Conservation (phyloP, 257 asterid genomes). For the Perilla frutescens region DNA sequence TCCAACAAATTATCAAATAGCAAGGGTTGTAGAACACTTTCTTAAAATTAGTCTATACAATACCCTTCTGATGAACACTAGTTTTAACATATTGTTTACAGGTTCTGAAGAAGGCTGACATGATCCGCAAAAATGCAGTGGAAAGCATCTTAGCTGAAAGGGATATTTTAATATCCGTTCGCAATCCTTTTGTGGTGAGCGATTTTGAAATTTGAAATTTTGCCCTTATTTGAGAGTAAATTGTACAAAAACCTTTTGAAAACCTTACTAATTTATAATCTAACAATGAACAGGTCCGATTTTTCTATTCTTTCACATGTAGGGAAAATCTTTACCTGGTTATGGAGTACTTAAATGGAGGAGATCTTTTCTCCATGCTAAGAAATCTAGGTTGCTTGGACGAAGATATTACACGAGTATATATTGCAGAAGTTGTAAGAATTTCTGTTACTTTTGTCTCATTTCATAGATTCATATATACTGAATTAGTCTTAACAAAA, state of each 20-base stretch:
- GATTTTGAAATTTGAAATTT: constrained; percentile 32
- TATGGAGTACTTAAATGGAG: constrained; percentile 99
- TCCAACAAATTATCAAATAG: constrained; percentile 28
- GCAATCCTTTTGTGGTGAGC: constrained; percentile 99
- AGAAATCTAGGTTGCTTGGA: constrained; percentile 94
- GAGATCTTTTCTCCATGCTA: constrained; percentile 92
- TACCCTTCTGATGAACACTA: constrained; percentile 26
- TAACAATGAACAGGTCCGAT: constrained; percentile 91
- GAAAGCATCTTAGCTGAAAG: constrained; percentile 98
- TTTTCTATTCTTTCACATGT: constrained; percentile 99
- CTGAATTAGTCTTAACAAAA: constrained; percentile 35
- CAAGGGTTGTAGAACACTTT: constrained; percentile 22
- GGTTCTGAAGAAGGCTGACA: constrained; percentile 96
- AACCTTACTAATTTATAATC: constrained; percentile 56
- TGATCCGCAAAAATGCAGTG: constrained; percentile 96
- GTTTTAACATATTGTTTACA: constrained; percentile 45
- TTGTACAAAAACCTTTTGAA: constrained; percentile 28
- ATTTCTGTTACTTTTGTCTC: constrained; percentile 29
- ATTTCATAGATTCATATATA: constrained; percentile 32
- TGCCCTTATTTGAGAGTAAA: constrained; percentile 30
- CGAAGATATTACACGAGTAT: constrained; percentile 88
- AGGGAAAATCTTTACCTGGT: constrained; percentile 98
- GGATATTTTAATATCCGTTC: constrained; percentile 90
- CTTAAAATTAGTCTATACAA: constrained; percentile 15
- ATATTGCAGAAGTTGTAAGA: constrained; percentile 99